Conservation (phyloP, 164 flowering plant genomes). For the Vitis labrusca region DNA sequence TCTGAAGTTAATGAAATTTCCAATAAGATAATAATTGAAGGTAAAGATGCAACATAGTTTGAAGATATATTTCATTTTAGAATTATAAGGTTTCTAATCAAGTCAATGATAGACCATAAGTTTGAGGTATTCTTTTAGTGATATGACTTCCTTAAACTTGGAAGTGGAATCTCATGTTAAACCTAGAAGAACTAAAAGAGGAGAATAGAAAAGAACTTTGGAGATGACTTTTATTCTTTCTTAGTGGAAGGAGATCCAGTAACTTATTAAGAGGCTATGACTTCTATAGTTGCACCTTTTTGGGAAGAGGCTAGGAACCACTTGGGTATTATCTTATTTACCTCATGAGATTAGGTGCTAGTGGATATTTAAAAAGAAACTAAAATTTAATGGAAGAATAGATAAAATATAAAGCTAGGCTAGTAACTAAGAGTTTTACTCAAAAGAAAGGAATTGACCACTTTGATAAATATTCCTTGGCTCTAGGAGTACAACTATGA, state of each 20-base stretch:
- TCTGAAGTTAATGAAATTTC: not conserved
- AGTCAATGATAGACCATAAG: not conserved
- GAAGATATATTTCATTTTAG: not conserved
- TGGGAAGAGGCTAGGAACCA: not conserved
- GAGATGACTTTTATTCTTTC: not conserved
- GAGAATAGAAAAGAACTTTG: not conserved
- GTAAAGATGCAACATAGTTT: not conserved
- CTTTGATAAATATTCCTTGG: not conserved
- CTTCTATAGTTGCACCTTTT: not conserved
- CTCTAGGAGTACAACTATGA: not conserved
- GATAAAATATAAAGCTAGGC: not conserved
- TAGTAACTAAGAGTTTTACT: not conserved
- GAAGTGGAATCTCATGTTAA: not conserved
- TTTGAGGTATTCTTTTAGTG: too few relatives aligned
- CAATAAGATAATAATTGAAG: not conserved
- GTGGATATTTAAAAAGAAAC: slow-evolving; percentile 3
- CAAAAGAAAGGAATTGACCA: slow-evolving; percentile 4
- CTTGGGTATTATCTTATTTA: not conserved
- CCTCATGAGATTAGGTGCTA: not conserved
- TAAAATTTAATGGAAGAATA: not conserved
- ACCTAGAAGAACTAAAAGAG: not conserved
- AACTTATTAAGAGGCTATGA: not conserved
- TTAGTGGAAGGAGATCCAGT: not conserved
- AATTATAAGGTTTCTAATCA: not conserved
- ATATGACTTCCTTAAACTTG: too few relatives aligned